Evolutionary conservation across 768 basidiomycete genomes (phyloP), one percentile per base, ranked within the genome.

Genomic region (Kwoniella newhampshirensis): DNA sequence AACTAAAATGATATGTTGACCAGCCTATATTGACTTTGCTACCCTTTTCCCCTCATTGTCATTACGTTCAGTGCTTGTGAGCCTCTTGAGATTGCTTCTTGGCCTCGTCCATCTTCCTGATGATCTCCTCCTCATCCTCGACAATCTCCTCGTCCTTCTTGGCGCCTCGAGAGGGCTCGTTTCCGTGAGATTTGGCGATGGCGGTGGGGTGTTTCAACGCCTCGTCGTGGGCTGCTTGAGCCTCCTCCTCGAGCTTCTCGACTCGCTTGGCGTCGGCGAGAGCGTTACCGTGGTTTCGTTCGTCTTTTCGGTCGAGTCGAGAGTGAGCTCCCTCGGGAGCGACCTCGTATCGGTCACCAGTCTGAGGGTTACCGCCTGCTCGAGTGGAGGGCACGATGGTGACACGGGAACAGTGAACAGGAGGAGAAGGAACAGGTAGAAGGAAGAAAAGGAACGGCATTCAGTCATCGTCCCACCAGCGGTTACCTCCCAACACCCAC

Each of bases 91-190:
- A 60, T 52, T 65, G 61, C 43, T 41, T 51, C 61, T 72, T 72
- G 26, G 67, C 65, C 57, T 70, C 71, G 28, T 68, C 68, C 66
- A 54, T 70, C 68, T 71, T 73, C 48, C 60, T 58, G 20, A 67
- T 45, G 18, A 58, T 59, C 49, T 70, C 73, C 42, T 70, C 71
- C 49, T 74, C 75, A 15, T 76, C 75, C 7, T 67, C 62, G 27
- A 66, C 36, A 41, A 76, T 59, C 62, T 72, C 54, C 60, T 73
- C 64, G 59, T 76, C 75, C 39, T 64, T 70, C 58, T 72, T 71
- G 23, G 75, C 75, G 15, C 75, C 75, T 25, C 62, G 42, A 6
- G 60, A 63, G 4, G 75, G 75, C 59, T 70, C 67, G 53, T 73
- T 73, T 17, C 71, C 71, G 58, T 73, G 71, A 15, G 67, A 59